Evolutionary conservation across 163 green algal species (phyloP).

Genomic region (Chloroidium sp.): DNA sequence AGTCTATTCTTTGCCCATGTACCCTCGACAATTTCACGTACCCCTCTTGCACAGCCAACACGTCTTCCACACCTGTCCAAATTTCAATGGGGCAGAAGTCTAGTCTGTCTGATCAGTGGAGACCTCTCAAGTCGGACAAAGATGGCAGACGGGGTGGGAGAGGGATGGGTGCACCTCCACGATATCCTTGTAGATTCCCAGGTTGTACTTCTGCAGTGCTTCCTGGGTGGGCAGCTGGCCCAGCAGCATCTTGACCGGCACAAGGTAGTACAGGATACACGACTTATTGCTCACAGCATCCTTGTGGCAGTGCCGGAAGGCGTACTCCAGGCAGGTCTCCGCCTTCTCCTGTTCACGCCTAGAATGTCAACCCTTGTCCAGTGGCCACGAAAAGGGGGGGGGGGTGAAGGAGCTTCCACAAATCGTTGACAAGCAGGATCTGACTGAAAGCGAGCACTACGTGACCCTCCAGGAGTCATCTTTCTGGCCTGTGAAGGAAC

Average conservation of each 20-base stretch:
- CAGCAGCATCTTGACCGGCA: constrained; percentile 79
- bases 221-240: constrained; percentile 54
- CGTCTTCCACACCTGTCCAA: not conserved
- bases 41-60: constrained; percentile 3
- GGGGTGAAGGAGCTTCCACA: no score
- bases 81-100: not conserved
- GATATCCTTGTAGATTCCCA: constrained; percentile 59
- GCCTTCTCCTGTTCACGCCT: constrained; percentile 35
- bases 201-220: constrained; percentile 53
- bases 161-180: constrained; percentile 5
- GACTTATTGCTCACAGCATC: constrained; percentile 45
- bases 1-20: not conserved
- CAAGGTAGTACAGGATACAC: constrained; percentile 72
- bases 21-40: constrained; percentile 4
- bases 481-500: no score
- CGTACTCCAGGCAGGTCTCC: constrained; percentile 58
- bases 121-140: no score
- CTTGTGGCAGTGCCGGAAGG: constrained; percentile 58
- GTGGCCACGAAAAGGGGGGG: no score
- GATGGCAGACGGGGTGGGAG: no score
- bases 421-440: no score
- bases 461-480: no score
- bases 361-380: not conserved
- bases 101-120: no score
- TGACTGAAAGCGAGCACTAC: no score